Evolutionary conservation across 1,284 basidiomycete genomes (phyloP), one percentile per base, ranked within the genome.

Genomic region (Cryptococcus sp.): DNA sequence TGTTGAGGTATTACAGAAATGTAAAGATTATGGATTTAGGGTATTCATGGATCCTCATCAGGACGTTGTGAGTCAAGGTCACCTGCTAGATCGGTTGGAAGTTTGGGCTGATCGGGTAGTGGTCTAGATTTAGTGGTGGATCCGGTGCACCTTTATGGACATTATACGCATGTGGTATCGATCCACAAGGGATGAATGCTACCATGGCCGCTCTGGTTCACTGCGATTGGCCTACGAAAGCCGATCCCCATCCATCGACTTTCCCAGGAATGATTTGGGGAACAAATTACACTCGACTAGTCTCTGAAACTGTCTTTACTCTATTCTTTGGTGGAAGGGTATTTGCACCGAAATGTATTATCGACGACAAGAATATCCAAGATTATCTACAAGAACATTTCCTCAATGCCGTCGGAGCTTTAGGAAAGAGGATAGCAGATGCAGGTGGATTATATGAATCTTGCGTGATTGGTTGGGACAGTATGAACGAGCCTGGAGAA

Each of bases 131-230:
- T 77, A 88, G 89, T 4, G 93, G 94, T 21, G 94, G 94, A 7
- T 96, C 91, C 0, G 94, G 94, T 11, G 94, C 94, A 0, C 94
- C 94, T 0, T 88, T 86, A 65, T 98, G 94, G 94, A 93, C 92
- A 0, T 79, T 98, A 5, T 81, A 83, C 34, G 93, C 93, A 0
- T 96, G 91, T 68, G 94, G 93, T 10, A 83, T 98, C 59, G 82
- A 98, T 65, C 91, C 92, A 0, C 81, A 84, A 47, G 82, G 88
- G 60, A 84, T 97, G 56, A 88, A 88, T 0, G 80, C 84, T 1
- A 97, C 93, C 0, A 85, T 88, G 66, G 81, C 90, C 3, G 88
- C 92, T 31, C 83, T 93, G 54, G 67, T 98, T 11, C 92, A 98
- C 67, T 85, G 82, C 72, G 92, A 98, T 77, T 97, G 90, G 75